A percentile compares a stretch with the other conserved stretches of the same genome.
These are phyloP conservation scores for Phalaenopsis equestris DNA, from an alignment of 106 monocot genomes.

Conservation along the genomic window DNA sequence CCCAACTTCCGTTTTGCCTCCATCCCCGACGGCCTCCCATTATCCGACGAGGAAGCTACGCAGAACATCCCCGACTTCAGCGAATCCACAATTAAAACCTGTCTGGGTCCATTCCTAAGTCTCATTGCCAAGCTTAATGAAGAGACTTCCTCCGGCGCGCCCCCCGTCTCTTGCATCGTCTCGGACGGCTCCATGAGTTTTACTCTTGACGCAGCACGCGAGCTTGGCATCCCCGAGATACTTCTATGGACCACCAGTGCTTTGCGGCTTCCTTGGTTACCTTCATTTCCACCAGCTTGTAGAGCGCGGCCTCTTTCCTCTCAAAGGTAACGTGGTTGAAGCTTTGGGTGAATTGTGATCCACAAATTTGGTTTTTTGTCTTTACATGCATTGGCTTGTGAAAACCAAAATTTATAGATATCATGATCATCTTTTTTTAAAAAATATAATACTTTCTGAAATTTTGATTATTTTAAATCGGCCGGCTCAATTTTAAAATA, in stretches of 20 bases:
- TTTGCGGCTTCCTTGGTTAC: constrained; percentile 4
- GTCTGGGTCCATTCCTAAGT: constrained; percentile 7
- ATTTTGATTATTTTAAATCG: too few relatives aligned
- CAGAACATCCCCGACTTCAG: constrained; percentile 13
- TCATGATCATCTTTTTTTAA: too few relatives aligned
- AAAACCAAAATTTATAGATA: too few relatives aligned
- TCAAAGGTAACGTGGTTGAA: neutral
- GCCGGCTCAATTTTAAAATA: too few relatives aligned
- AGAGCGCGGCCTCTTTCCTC: constrained; percentile 5
- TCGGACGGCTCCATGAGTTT: constrained; percentile 16
- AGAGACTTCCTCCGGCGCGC: neutral
- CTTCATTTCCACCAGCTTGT: neutral
- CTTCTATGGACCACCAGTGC: constrained; percentile 10
- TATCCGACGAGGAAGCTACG: constrained; percentile 13
- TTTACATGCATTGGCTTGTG: too few relatives aligned
- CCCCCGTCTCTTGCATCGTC: constrained; percentile 10
- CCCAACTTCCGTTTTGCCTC: constrained; percentile 11
- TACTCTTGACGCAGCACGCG: constrained; percentile 12
- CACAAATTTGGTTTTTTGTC: too few relatives aligned
- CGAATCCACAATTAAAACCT: constrained; percentile 9
- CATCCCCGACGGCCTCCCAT: constrained; percentile 7
- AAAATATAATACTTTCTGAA: too few relatives aligned
- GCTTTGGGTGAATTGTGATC: too few relatives aligned
- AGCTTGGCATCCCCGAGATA: constrained; percentile 4
- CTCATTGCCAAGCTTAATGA: neutral